These are phyloP conservation scores for Casuarina cunninghamiana DNA, from an alignment of 306 rosid genomes.

Conservation along the genomic window DNA sequence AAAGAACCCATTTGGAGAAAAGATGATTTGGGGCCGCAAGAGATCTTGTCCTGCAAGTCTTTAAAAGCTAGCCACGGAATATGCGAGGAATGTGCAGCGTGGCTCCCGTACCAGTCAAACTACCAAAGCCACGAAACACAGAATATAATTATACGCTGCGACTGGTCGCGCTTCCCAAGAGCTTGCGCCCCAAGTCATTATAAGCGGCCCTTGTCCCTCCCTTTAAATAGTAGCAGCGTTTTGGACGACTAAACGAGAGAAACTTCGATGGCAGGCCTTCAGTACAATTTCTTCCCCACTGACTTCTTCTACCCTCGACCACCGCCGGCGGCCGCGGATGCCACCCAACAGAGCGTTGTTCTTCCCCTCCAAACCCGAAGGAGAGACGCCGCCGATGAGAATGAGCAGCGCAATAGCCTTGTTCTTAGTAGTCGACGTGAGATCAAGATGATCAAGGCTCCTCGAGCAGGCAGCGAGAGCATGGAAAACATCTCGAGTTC, in stretches of 20 bases:
- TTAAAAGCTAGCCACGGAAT: no score
- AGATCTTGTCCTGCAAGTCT: no score
- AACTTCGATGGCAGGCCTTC: slow-evolving; percentile 29
- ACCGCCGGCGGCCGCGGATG: not conserved
- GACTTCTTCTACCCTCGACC: slow-evolving; percentile 20
- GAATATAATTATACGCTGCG: no score
- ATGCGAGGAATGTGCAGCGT: no score
- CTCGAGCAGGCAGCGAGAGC: not conserved
- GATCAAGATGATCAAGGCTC: not conserved
- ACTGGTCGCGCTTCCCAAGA: no score
- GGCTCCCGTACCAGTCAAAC: no score
- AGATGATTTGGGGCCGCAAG: no score
- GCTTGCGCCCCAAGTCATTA: no score
- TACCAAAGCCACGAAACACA: no score
- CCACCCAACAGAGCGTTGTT: not conserved
- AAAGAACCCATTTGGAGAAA: no score
- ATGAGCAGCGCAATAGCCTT: not conserved
- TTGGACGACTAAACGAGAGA: no score
- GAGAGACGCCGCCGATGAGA: not conserved
- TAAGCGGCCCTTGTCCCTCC: not conserved
- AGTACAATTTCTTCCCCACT: slow-evolving; percentile 32
- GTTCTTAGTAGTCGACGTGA: not conserved
- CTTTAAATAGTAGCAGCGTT: not conserved
- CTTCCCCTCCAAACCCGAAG: not conserved
- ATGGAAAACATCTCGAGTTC: not conserved